Base-by-base conservation (phyloP, 2,329 filamentous ascomycete species). In the Exserohilum rostratum region DNA sequence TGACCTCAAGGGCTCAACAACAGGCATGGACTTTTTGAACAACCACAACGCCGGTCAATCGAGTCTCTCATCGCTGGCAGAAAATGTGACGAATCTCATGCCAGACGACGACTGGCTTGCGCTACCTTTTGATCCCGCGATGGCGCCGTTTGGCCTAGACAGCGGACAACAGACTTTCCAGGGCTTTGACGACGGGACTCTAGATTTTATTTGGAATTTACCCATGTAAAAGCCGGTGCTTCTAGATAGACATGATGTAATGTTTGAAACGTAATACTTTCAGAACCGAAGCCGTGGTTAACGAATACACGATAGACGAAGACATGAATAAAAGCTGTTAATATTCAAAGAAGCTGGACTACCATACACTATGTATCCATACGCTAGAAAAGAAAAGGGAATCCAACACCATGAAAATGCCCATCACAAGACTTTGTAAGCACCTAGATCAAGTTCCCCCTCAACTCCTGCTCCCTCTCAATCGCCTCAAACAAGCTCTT, bases 401-500 rank as follows among this genome's bases (percentile, higher is more conserved):
- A 42, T 7, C 11, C 22, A 35, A 44, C 38, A 11, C 39, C 47
- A 18, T 34, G 27, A 27, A 46, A 39, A 31, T 49, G 46, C 46
- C 29, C 20, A 33, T 18, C n/a, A 46, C 18, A 29, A 25, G n/a
- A 6, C 20, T 6, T 15, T n/a, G n/a, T 22, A 13, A 7, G 5
- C 22, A 1, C 15, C 64, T 34, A 75, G 1, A 73, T 50, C 77
- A 96, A 74, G 72, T 96, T 97, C 1, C 93, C 93, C 51, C 93
- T 82, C 75, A 89, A 82, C 40, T 87, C 91, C 81, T 97, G 93
- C 76, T 97, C 93, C 46, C 93, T 82, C 83, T 97, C 93, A 74
- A 97, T 96, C 2, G 93, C 93, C 81, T 97, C 93, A 69, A 97
- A 97, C 66, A 97, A 70, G 57, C 89, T 92, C 85, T 92, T 96